Base-by-base conservation (phyloP, 2,329 filamentous ascomycete genomes). In the Aspergillus texensis region DNA sequence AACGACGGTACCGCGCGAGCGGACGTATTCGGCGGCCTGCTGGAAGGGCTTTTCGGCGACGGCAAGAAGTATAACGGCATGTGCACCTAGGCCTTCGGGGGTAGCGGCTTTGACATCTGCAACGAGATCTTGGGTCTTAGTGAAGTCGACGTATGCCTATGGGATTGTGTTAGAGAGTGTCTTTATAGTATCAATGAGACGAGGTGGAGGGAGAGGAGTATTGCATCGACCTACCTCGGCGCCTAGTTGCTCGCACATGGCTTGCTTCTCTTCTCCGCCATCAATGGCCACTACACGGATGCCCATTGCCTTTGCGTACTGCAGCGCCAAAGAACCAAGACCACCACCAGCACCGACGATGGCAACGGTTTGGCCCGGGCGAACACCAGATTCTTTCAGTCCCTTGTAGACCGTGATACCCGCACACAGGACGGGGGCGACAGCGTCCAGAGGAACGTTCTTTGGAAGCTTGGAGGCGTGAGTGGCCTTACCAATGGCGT, bases 231-330 rank as follows among this genome's bases (percentile, higher is more conserved):
- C 41, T 54, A 74, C 71, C 66, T 83, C 78, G 6, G 92, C 89
- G 57, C 94, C 94, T 55, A 96, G 88, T 66, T 85, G 75, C 72
- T 86, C 81, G 55, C 82, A 78, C 81, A 93, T 86, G 66, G 86
- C 82, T 74, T 82, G 84, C 87, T 97, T 97, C 80, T 95, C 93
- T 3, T 88, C 87, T 57, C 93, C 93, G 57, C 86, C 87, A 72
- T 97, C 94, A 70, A 97, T 93, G 70, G 90, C 93, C 72, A 97
- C 89, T 68, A 88, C 83, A 67, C 89, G 84, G 58, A 96, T 82
- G 63, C 93, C 93, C 93, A 97, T 96, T 48, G 93, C 94, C 79
- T 90, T 91, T 60, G 92, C 93, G 79, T 96, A 97, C 81, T 97
- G 94, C 70, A 91, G 84, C 26, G 92, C 93, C 68, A 96, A 82